Percentiles rank a stretch among this genome's conserved stretches.
Conservation (phyloP, 768 basidiomycete genomes). For the Collybiopsis confluens region DNA sequence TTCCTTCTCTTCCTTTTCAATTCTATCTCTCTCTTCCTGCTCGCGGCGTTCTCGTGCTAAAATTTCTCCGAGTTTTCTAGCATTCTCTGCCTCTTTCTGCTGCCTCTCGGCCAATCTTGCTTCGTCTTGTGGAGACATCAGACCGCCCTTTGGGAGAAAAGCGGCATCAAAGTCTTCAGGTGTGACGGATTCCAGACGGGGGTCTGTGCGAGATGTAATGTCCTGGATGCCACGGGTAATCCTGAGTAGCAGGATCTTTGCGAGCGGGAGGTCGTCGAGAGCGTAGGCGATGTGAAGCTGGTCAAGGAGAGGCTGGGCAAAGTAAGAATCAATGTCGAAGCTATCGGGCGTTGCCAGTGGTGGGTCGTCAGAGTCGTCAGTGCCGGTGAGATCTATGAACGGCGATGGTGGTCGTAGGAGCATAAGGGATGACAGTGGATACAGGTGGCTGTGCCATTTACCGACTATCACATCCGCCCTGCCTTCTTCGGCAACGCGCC, state of each 20-base stretch:
- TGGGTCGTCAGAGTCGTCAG: neutral
- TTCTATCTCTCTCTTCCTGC: neutral
- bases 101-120: slow-evolving; percentile 28
- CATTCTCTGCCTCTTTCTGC: slow-evolving; percentile 11
- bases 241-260: slow-evolving; percentile 58
- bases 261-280: slow-evolving; percentile 61
- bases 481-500: slow-evolving; percentile 11
- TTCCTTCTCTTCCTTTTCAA: slow-evolving; percentile 1
- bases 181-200: slow-evolving; percentile 57
- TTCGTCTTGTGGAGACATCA: slow-evolving; percentile 28
- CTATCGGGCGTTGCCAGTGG: neutral
- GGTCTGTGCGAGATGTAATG: slow-evolving; percentile 52
- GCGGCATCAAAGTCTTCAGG: slow-evolving; percentile 40
- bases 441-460: slow-evolving; percentile 8
- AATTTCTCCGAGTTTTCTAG: neutral
- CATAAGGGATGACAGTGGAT: neutral
- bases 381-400: slow-evolving; percentile 2
- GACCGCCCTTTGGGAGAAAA: slow-evolving; percentile 33
- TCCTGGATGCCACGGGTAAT: slow-evolving; percentile 54
- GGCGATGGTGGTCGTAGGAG: slow-evolving; percentile 2
- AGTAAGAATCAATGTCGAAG: neutral
- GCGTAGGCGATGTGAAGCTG: slow-evolving; percentile 67
- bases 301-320: slow-evolving; percentile 46
- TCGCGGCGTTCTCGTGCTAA: neutral
- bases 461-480: slow-evolving; percentile 1